Percentiles rank a stretch among this genome's conserved stretches.
Conservation (phyloP, 2,329 filamentous ascomycete genomes). For the Fusarium penzigii region DNA sequence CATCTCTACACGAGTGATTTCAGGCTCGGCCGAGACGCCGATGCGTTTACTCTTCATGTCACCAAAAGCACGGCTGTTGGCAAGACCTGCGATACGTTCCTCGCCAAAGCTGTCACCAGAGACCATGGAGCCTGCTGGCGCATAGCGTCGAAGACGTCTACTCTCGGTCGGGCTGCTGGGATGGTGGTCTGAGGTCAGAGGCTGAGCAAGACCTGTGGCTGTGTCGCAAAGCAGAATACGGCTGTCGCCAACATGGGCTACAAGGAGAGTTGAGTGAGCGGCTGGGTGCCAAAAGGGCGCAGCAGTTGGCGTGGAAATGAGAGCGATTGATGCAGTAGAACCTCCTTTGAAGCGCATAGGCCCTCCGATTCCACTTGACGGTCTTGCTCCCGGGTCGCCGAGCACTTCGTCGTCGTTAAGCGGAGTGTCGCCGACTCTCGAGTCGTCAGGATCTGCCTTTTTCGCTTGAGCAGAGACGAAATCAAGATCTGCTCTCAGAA, state of each 20-base stretch:
- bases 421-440: slow-evolving; percentile 70
- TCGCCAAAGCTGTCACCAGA: slow-evolving; percentile 93
- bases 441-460: slow-evolving; percentile 74
- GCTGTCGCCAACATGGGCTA: slow-evolving; percentile 92
- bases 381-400: slow-evolving; percentile 59
- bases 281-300: slow-evolving; percentile 95
- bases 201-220: slow-evolving; percentile 73
- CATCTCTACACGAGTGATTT: slow-evolving; percentile 78
- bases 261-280: slow-evolving; percentile 78
- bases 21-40: slow-evolving; percentile 91
- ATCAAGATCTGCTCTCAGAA: slow-evolving; percentile 90
- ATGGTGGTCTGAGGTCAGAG: slow-evolving; percentile 89
- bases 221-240: slow-evolving; percentile 89
- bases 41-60: slow-evolving; percentile 91
- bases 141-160: slow-evolving; percentile 80
- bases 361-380: slow-evolving; percentile 68
- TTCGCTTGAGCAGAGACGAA: slow-evolving; percentile 88
- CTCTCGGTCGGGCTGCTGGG: slow-evolving; percentile 85
- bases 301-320: slow-evolving; percentile 90
- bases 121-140: slow-evolving; percentile 73
- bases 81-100: slow-evolving; percentile 88
- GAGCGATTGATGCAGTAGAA: slow-evolving; percentile 84
- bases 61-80: slow-evolving; percentile 92
- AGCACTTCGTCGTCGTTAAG: slow-evolving; percentile 85
- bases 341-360: slow-evolving; percentile 84